Percentiles rank a stretch among this genome's conserved stretches.
Conservation (phyloP, 805 yeast genomes). For the Candida piceae region DNA sequence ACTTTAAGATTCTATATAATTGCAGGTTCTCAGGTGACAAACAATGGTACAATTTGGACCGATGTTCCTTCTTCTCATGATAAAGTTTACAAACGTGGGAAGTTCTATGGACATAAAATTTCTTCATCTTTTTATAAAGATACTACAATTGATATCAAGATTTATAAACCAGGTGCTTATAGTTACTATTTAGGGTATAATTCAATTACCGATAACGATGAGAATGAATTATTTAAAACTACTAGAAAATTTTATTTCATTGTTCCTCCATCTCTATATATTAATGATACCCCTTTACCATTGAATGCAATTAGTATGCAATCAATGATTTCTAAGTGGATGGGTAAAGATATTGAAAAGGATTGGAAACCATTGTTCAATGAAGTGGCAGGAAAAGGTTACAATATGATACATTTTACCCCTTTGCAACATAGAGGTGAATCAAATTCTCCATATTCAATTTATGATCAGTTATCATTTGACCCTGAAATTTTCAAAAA, state of each 20-base stretch:
- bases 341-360: slow-evolving; percentile 50
- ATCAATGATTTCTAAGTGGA: slow-evolving; percentile 87
- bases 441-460: slow-evolving; percentile 90
- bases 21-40: slow-evolving; percentile 70
- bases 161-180: slow-evolving; percentile 74
- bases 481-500: slow-evolving; percentile 61
- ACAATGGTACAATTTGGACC: slow-evolving; percentile 67
- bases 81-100: slow-evolving; percentile 49
- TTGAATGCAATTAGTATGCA: slow-evolving; percentile 78
- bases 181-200: slow-evolving; percentile 65
- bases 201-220: slow-evolving; percentile 24
- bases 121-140: slow-evolving; percentile 61
- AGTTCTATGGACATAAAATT: slow-evolving; percentile 47
- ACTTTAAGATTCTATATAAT: slow-evolving; percentile 57
- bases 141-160: slow-evolving; percentile 51
- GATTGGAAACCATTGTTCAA: slow-evolving; percentile 67
- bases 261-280: slow-evolving; percentile 69
- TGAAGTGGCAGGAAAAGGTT: slow-evolving; percentile 66
- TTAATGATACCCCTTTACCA: slow-evolving; percentile 54
- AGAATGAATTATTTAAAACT: slow-evolving; percentile 29
- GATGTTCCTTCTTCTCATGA: slow-evolving; percentile 53
- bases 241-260: slow-evolving; percentile 68
- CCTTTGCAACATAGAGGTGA: slow-evolving; percentile 88
- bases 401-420: slow-evolving; percentile 94
- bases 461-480: slow-evolving; percentile 75